phyloP scores from a whole-genome alignment of 2,329 filamentous ascomycete genomes.

The Achaetomium macrosporum region DNA sequence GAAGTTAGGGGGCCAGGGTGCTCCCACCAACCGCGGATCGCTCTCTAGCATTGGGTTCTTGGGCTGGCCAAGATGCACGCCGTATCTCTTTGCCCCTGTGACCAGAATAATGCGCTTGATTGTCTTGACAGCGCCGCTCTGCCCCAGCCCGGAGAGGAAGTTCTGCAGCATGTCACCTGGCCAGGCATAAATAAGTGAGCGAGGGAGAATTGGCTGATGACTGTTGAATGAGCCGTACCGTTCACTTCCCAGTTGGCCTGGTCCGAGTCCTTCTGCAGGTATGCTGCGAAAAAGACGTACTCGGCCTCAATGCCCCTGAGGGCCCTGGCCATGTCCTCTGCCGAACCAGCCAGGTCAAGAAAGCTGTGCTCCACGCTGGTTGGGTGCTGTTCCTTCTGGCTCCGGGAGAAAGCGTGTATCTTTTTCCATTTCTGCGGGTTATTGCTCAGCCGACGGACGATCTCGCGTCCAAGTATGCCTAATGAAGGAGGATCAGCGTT shows the following conservation, averaged over 20 bases:
- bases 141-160: conserved; percentile 41
- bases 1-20: conserved; percentile 38
- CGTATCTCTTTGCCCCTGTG: conserved; percentile 47
- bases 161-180: conserved; percentile 42
- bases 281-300: conserved; percentile 27
- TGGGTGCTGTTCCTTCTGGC: conserved; percentile 23
- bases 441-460: conserved; percentile 21
- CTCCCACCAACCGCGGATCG: conserved; percentile 38
- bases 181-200: no score
- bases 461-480: conserved; percentile 27
- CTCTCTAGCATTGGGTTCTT: conserved; percentile 44
- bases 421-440: conserved; percentile 20
- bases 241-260: conserved; percentile 27
- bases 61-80: conserved; percentile 43
- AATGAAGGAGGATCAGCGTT: no score
- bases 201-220: no score
- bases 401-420: conserved; percentile 25
- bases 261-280: conserved; percentile 23
- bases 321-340: conserved; percentile 23
- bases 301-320: conserved; percentile 22
- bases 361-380: conserved; percentile 21
- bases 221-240: no score
- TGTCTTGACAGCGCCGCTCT: conserved; percentile 35
- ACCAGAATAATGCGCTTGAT: conserved; percentile 45
- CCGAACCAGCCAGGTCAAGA: conserved; percentile 23